phyloP scores from a whole-genome alignment of 1,139 yeast genomes.

The Kodamaea ohmeri region DNA sequence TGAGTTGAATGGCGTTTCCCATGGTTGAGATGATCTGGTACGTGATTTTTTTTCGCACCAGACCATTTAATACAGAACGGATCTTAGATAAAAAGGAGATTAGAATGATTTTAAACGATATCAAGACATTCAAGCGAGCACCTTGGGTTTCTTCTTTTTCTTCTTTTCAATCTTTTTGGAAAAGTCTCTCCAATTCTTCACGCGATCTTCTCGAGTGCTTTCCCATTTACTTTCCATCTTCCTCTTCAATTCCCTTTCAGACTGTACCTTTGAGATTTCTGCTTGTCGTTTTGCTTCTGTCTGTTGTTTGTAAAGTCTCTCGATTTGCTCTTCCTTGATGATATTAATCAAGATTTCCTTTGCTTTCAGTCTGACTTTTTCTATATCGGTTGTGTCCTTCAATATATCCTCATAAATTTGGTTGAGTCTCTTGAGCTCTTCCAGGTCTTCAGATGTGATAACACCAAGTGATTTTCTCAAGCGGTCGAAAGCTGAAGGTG shows the following conservation, averaged over 20 bases:
- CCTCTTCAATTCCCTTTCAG: slow-evolving; percentile 37
- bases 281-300: slow-evolving; percentile 24
- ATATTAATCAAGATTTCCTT: slow-evolving; percentile 38
- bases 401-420: slow-evolving; percentile 41
- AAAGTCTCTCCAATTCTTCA: slow-evolving; percentile 60
- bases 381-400: slow-evolving; percentile 32
- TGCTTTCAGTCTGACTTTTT: slow-evolving; percentile 31
- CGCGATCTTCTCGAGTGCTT: slow-evolving; percentile 56
- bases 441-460: slow-evolving; percentile 21
- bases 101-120: background rate
- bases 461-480: slow-evolving; percentile 39
- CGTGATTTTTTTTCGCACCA: slow-evolving; percentile 3
- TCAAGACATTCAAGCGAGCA: slow-evolving; percentile 32
- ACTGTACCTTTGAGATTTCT: slow-evolving; percentile 31
- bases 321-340: slow-evolving; percentile 30
- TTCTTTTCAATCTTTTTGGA: slow-evolving; percentile 43
- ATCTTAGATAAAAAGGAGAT: background rate
- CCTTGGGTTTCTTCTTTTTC: slow-evolving; percentile 40
- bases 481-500: slow-evolving; percentile 62
- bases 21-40: slow-evolving; percentile 3
- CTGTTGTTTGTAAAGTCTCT: slow-evolving; percentile 30
- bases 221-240: slow-evolving; percentile 59
- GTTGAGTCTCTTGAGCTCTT: slow-evolving; percentile 38
- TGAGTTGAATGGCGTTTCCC: slow-evolving; percentile 14
- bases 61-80: background rate